Percentiles rank a stretch among this genome's conserved stretches.
Evolutionary conservation across 768 basidiomycete genomes (phyloP).

Genomic region (Serendipita sp.): DNA sequence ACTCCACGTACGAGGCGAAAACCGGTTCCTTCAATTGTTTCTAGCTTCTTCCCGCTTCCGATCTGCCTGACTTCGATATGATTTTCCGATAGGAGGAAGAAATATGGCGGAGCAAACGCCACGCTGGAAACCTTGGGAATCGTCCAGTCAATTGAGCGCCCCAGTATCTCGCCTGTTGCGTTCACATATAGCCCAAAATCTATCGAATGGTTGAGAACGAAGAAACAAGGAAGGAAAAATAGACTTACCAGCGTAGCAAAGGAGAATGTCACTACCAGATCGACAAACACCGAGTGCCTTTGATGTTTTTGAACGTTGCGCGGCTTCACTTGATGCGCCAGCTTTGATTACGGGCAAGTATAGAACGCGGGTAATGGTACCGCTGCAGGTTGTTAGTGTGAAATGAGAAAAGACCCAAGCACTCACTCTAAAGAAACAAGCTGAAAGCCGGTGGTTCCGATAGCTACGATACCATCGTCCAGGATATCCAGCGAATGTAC

Average conservation of each 20-base stretch:
- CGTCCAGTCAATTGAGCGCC: not conserved
- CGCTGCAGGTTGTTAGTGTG: not conserved
- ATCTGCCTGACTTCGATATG: not conserved
- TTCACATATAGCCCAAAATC: slow-evolving; percentile 1
- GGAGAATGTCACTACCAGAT: not conserved
- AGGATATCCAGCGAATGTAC: not conserved
- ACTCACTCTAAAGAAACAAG: not conserved
- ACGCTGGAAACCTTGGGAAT: not conserved
- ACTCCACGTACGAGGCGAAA: not conserved
- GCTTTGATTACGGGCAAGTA: not conserved
- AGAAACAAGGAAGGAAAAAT: too few species aligned
- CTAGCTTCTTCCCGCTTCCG: not conserved
- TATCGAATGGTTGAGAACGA: not conserved
- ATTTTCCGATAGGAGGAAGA: not conserved
- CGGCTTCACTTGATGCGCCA: slow-evolving; percentile 4
- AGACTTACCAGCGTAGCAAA: not conserved
- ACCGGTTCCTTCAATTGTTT: not conserved
- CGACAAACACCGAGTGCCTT: not conserved
- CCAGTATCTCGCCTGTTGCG: not conserved
- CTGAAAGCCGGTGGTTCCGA: not conserved
- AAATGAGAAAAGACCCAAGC: not conserved
- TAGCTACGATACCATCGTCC: not conserved
- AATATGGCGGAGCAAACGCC: not conserved
- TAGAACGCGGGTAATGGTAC: not conserved
- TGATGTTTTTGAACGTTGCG: not conserved